A percentile compares a stretch with the other conserved stretches of the same genome.
Evolutionary conservation across 1,284 basidiomycete species (phyloP).

Genomic region (Caloboletus inedulis): DNA sequence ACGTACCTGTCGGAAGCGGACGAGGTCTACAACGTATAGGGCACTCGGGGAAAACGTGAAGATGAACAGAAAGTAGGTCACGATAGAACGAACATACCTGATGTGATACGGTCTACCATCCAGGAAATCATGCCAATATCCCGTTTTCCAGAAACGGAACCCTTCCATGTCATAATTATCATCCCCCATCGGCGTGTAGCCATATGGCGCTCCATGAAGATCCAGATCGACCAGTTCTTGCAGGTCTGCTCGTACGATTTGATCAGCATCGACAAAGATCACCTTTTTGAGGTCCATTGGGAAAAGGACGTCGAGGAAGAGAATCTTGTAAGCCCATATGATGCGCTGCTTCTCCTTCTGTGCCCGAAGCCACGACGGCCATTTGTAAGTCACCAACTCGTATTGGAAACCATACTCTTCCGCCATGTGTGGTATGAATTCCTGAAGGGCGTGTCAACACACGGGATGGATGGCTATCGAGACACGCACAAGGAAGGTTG

Average conservation of each 20-base stretch:
- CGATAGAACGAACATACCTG: conserved; percentile 54
- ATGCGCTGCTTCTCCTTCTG: conserved; percentile 97
- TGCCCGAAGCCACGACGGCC: conserved; percentile 95
- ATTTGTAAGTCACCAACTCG: conserved; percentile 97
- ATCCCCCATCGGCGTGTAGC: conserved; percentile 96
- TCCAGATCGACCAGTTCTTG: conserved; percentile 91
- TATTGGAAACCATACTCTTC: conserved; percentile 91
- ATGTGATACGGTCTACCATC: conserved; percentile 87
- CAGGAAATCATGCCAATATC: conserved; percentile 89
- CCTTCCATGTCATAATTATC: conserved; percentile 95
- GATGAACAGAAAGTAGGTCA: background rate
- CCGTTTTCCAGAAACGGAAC: conserved; percentile 97
- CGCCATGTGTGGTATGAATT: conserved; percentile 93
- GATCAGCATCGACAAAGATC: conserved; percentile 97
- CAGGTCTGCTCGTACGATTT: conserved; percentile 95
- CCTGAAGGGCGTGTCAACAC: conserved; percentile 43
- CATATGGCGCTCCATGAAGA: conserved; percentile 88
- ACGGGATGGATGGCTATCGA: background rate
- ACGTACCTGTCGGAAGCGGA: conserved; percentile 82
- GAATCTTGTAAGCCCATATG: conserved; percentile 99
- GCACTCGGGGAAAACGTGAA: conserved; percentile 54
- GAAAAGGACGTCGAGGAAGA: conserved; percentile 98
- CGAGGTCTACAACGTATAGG: conserved; percentile 94
- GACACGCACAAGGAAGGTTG: conserved; percentile 81
- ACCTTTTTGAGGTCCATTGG: conserved; percentile 98